These are phyloP conservation scores for Cercospora berteroae DNA, from an alignment of 2,329 filamentous ascomycete species.

Conservation along the genomic window DNA sequence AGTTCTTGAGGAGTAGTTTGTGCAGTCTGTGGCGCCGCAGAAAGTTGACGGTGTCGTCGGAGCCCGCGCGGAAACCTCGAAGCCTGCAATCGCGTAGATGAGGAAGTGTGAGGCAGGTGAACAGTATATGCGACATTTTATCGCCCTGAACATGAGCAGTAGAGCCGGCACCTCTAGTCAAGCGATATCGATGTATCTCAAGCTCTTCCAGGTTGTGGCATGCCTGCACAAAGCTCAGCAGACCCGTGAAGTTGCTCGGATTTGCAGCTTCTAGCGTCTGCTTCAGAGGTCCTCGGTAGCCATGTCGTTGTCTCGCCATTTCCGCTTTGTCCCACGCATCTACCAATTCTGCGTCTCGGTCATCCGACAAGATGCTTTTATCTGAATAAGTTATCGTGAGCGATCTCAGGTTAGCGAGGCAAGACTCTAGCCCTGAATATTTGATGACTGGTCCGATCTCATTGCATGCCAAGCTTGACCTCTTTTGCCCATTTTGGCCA, in stretches of 20 bases:
- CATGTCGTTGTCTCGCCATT: not conserved
- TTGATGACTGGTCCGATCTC: slow-evolving; percentile 2
- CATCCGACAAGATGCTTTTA: not conserved
- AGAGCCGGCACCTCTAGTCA: not conserved
- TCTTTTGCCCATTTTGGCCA: not conserved
- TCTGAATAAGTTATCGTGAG: slow-evolving; percentile 6
- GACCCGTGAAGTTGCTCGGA: slow-evolving; percentile 1
- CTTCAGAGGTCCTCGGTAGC: not conserved
- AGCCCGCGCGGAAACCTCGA: slow-evolving; percentile 8
- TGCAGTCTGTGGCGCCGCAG: slow-evolving; percentile 1
- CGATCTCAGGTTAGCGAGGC: slow-evolving; percentile 3
- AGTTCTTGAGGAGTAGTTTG: slow-evolving; percentile 4
- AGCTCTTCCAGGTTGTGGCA: not conserved
- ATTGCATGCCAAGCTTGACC: slow-evolving; percentile 4
- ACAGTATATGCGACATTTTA: slow-evolving; percentile 6
- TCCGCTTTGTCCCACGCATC: slow-evolving; percentile 2
- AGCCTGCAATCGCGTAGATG: not conserved
- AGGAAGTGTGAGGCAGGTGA: not conserved
- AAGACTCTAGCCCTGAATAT: slow-evolving; percentile 2
- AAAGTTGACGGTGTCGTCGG: slow-evolving; percentile 1
- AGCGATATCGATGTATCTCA: slow-evolving; percentile 3
- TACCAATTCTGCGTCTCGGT: slow-evolving; percentile 3
- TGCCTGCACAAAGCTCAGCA: slow-evolving; percentile 5
- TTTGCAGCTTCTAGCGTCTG: not conserved
- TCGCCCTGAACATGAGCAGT: slow-evolving; percentile 1